These are phyloP conservation scores for Candida pseudocylindracea DNA, from an alignment of 1,139 yeast species.

Conservation along the genomic window DNA sequence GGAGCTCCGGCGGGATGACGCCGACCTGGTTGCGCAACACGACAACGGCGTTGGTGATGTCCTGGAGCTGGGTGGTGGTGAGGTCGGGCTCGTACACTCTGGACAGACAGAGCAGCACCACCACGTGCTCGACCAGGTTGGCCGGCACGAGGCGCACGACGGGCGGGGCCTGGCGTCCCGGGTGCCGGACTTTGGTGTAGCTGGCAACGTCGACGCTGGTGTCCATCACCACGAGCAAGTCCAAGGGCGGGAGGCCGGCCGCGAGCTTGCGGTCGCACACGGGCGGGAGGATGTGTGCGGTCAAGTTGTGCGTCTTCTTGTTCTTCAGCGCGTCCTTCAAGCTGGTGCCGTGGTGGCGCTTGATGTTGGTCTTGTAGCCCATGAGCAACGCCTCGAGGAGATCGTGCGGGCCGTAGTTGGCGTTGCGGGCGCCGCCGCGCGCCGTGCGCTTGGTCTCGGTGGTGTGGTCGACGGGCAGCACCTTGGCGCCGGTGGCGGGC, in stretches of 20 bases:
- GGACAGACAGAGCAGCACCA: conserved; percentile 3
- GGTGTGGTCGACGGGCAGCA: conserved; percentile 8
- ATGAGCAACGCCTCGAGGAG: conserved; percentile 64
- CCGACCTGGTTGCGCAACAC: conserved; percentile 76
- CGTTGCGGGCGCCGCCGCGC: conserved; percentile 41
- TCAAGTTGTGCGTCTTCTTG: not conserved
- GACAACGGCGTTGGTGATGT: conserved; percentile 63
- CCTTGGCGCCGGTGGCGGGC: conserved; percentile 3
- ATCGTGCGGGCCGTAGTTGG: conserved; percentile 27
- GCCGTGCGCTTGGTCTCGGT: conserved; percentile 29
- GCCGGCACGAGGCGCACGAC: conserved; percentile 50
- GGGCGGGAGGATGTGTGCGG: conserved; percentile 13
- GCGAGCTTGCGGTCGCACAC: conserved; percentile 15
- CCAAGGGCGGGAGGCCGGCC: conserved; percentile 18
- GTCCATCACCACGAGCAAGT: conserved; percentile 49
- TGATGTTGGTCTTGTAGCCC: conserved; percentile 1
- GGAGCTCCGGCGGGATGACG: conserved; percentile 52
- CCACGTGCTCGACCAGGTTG: conserved; percentile 68
- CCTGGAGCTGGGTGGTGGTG: conserved; percentile 23
- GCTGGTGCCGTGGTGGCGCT: conserved; percentile 11
- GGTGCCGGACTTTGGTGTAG: conserved; percentile 10
- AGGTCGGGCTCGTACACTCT: conserved; percentile 8
- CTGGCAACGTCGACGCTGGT: conserved; percentile 28
- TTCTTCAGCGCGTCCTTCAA: conserved; percentile 2
- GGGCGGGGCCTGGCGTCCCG: conserved; percentile 18